Conservation (phyloP, 2,329 filamentous ascomycete genomes). For the Ceratocystis variospora region DNA sequence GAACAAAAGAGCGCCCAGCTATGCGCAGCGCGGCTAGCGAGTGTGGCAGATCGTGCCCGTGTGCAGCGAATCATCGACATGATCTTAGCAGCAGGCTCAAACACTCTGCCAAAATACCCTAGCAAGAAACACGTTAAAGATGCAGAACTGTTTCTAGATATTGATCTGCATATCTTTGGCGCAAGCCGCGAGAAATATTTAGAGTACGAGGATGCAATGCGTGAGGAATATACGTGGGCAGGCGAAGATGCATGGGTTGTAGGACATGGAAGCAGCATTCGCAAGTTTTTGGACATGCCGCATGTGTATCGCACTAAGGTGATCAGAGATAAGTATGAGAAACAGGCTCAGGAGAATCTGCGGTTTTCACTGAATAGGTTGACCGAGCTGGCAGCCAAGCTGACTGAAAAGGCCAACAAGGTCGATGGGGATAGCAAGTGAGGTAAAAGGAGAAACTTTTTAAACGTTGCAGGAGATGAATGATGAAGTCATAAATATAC, state of each 20-base stretch:
- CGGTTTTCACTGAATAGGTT: slow-evolving; percentile 2
- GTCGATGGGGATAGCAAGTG: no score
- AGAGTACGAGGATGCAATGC: slow-evolving; percentile 16
- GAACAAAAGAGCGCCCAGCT: slow-evolving; percentile 26
- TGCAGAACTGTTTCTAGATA: slow-evolving; percentile 18
- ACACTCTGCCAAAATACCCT: slow-evolving; percentile 11
- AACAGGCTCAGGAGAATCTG: slow-evolving; percentile 5
- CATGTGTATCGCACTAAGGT: slow-evolving; percentile 13
- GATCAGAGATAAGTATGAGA: slow-evolving; percentile 15
- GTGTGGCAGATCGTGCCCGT: slow-evolving; percentile 3
- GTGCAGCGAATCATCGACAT: slow-evolving; percentile 13
- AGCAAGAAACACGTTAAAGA: slow-evolving; percentile 12
- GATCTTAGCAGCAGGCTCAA: slow-evolving; percentile 12
- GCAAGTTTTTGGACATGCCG: slow-evolving; percentile 9
- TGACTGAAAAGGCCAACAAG: background rate
- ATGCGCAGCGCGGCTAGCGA: background rate
- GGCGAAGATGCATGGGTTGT: slow-evolving; percentile 9
- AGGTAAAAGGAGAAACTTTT: no score
- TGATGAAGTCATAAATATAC: background rate
- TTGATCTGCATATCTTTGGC: slow-evolving; percentile 15
- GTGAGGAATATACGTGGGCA: slow-evolving; percentile 18
- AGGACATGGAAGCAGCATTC: slow-evolving; percentile 8
- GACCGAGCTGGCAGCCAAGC: background rate
- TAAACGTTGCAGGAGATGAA: no score
- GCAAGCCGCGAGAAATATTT: slow-evolving; percentile 9